Conservation (phyloP, 331 rosid species). For the Spiraea crenata region DNA sequence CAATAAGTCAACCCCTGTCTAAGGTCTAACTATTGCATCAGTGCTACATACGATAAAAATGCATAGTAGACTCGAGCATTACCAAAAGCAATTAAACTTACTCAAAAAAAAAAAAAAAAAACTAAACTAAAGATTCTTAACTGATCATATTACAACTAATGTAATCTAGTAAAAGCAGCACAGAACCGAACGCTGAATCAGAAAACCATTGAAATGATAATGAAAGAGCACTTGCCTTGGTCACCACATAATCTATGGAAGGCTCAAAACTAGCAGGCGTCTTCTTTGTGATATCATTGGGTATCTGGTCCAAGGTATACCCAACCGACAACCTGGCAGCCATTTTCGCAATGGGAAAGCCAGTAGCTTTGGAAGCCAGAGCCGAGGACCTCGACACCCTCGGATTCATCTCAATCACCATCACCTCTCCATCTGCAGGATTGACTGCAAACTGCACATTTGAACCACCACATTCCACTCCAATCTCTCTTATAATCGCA, state of each 20-base stretch:
- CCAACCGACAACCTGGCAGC: constrained; percentile 91
- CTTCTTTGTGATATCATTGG: constrained; percentile 88
- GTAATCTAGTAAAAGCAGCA: neutral
- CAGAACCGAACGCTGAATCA: neutral
- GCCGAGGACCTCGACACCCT: constrained; percentile 97
- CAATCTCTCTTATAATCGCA: constrained; percentile 94
- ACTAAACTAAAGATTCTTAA: neutral
- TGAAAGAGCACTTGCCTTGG: constrained; percentile 56
- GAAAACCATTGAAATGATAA: neutral
- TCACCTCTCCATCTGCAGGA: constrained; percentile 79
- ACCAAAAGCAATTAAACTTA: neutral
- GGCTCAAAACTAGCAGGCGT: constrained; percentile 98
- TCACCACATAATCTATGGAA: constrained; percentile 95
- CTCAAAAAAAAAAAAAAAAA: neutral
- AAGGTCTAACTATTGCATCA: neutral
- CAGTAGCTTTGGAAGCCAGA: constrained; percentile 90
- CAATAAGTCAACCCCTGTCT: neutral
- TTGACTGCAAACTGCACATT: constrained; percentile 96
- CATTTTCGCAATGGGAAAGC: constrained; percentile 96
- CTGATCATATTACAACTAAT: neutral
- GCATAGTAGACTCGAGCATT: neutral
- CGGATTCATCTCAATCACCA: constrained; percentile 98
- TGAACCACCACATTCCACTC: constrained; percentile 95
- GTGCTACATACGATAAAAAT: neutral
- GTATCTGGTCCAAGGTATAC: constrained; percentile 84